Percentiles rank a stretch among this genome's conserved stretches.
Conservation (phyloP, 1,139 yeast species). For the Groenewaldozyma auringiensis region DNA sequence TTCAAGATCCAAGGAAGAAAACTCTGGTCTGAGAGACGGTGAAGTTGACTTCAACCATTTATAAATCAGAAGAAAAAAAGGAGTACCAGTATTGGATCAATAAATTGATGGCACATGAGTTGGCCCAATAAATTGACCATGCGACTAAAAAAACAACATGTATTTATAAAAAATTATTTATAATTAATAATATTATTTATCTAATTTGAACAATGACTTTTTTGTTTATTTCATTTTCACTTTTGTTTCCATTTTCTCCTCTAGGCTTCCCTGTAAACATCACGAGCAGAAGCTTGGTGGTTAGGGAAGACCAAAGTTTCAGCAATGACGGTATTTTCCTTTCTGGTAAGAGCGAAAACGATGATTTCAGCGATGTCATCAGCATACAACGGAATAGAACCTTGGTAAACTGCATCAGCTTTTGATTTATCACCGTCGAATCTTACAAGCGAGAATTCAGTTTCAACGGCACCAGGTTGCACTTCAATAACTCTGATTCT, state of each 20-base stretch:
- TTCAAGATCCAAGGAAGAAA: conserved; percentile 28
- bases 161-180: too few relatives aligned
- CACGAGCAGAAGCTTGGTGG: conserved; percentile 70
- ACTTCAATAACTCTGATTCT: conserved; percentile 72
- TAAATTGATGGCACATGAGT: too few relatives aligned
- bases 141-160: too few relatives aligned
- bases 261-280: conserved; percentile 36
- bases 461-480: conserved; percentile 85
- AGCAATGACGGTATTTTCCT: conserved; percentile 68
- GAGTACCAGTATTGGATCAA: too few relatives aligned
- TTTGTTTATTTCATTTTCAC: too few relatives aligned
- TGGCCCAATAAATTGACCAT: too few relatives aligned
- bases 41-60: conserved; percentile 37
- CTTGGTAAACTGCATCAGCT: conserved; percentile 68
- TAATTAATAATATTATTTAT: too few relatives aligned
- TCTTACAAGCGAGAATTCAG: conserved; percentile 73
- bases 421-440: conserved; percentile 60
- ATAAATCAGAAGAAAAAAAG: too few relatives aligned
- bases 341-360: conserved; percentile 50
- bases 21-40: conserved; percentile 32
- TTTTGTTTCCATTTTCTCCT: not conserved
- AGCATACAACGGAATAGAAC: conserved; percentile 65
- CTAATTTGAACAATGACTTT: too few relatives aligned
- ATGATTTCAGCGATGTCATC: conserved; percentile 78
- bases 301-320: conserved; percentile 70